Evolutionary conservation across 148 eudicot species (phyloP).

Genomic region (Simmondsia chinensis): DNA sequence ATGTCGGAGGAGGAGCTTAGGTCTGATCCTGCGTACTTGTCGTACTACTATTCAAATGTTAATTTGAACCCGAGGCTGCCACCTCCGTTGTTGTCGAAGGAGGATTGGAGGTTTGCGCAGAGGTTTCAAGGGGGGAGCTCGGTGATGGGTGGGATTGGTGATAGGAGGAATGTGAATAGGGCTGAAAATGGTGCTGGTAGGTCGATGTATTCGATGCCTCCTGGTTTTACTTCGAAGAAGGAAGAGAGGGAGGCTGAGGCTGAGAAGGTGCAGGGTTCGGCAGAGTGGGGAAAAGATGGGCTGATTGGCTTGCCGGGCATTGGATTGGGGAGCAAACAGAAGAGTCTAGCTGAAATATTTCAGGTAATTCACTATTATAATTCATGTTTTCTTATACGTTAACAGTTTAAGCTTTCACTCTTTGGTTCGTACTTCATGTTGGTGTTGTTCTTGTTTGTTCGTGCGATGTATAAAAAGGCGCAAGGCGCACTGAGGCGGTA

Average conservation of each 20-base stretch:
- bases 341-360: conserved; percentile 88
- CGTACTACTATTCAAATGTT: conserved; percentile 83
- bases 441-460: no score
- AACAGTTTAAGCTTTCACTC: no score
- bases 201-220: conserved; percentile 61
- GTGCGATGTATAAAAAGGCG: no score
- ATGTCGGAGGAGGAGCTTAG: conserved; percentile 84
- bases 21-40: conserved; percentile 86
- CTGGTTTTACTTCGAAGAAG: conserved; percentile 79
- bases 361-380: conserved; percentile 41
- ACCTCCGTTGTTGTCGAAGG: conserved; percentile 75
- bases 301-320: conserved; percentile 87
- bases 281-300: conserved; percentile 95
- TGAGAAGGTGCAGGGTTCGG: conserved; percentile 42
- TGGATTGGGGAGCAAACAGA: conserved; percentile 85
- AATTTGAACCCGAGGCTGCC: conserved; percentile 95
- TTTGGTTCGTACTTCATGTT: no score
- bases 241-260: conserved; percentile 56
- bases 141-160: conserved; percentile 76
- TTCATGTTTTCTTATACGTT: no score
- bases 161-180: conserved; percentile 65
- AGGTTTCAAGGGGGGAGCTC: conserved; percentile 84
- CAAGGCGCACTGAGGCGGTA: no score
- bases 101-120: conserved; percentile 84
- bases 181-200: conserved; percentile 53